A percentile compares a stretch with the other conserved stretches of the same genome.
Evolutionary conservation across 116 monocot species (phyloP).

Genomic region (Posidonia oceanica): DNA sequence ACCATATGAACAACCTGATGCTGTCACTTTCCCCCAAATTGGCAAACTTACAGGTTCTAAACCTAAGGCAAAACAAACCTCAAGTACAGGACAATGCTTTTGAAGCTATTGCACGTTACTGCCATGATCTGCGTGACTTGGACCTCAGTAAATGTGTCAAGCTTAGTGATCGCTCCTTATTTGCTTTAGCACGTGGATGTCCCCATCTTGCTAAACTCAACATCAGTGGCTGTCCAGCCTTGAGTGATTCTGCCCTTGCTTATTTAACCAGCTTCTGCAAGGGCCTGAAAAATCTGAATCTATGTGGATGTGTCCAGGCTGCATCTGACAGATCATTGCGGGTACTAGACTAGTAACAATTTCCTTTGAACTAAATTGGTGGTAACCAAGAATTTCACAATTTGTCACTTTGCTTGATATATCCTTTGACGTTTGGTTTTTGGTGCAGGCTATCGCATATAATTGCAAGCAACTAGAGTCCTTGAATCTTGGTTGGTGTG

Average conservation of each 20-base stretch:
- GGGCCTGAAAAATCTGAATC: constrained; percentile 57
- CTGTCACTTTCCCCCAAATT: constrained; percentile 66
- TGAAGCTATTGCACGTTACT: constrained; percentile 55
- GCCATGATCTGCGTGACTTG: constrained; percentile 66
- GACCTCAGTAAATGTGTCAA: constrained; percentile 81
- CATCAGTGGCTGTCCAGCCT: constrained; percentile 71
- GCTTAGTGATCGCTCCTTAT: constrained; percentile 59
- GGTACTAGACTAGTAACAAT: constrained; percentile 16
- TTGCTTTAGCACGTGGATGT: constrained; percentile 74
- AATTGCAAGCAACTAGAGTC: constrained; percentile 60
- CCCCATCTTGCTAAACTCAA: constrained; percentile 59
- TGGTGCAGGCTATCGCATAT: constrained; percentile 59
- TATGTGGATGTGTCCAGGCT: constrained; percentile 85
- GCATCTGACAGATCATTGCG: constrained; percentile 78
- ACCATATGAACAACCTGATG: constrained; percentile 78
- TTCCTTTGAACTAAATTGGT: background rate
- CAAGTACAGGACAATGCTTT: constrained; percentile 75
- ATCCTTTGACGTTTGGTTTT: too few species aligned
- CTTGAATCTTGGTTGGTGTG: constrained; percentile 92
- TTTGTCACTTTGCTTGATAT: background rate
- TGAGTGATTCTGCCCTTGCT: constrained; percentile 68
- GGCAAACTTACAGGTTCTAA: constrained; percentile 55
- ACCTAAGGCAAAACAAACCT: constrained; percentile 59
- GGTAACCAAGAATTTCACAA: background rate
- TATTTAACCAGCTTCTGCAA: constrained; percentile 51